Conservation (phyloP, 768 basidiomycete species). For the Trametes elegans region DNA sequence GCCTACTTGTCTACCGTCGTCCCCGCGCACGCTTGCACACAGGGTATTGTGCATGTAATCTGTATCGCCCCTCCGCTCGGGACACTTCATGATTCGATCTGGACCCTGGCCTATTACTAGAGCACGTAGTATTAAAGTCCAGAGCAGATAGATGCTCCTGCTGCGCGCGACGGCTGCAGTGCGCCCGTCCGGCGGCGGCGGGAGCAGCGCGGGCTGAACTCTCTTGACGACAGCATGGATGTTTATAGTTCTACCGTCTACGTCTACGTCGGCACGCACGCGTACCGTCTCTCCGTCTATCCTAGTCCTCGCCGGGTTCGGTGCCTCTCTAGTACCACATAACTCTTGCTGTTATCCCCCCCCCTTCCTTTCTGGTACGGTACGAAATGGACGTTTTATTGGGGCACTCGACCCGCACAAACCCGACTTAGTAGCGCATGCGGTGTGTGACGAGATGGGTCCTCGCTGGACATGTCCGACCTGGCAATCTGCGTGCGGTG, state of each 20-base stretch:
- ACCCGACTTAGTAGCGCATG: background rate
- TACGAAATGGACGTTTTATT: slow-evolving; percentile 14
- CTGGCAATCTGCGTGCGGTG: no score
- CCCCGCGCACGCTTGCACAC: slow-evolving; percentile 11
- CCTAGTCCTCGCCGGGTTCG: background rate
- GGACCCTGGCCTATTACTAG: no score
- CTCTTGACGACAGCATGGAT: slow-evolving; percentile 4
- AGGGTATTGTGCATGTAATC: slow-evolving; percentile 13
- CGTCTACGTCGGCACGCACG: no score
- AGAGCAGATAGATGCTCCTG: no score
- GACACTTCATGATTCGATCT: slow-evolving; percentile 4
- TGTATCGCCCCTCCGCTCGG: slow-evolving; percentile 11
- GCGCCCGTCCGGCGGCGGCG: background rate
- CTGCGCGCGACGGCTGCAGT: background rate
- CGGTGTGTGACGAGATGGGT: no score
- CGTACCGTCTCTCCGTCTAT: no score
- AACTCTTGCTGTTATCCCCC: background rate
- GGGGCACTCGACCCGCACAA: background rate
- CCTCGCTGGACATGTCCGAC: no score
- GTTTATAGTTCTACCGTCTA: background rate
- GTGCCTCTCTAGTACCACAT: slow-evolving; percentile 3
- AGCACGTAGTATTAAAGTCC: no score
- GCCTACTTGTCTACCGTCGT: background rate
- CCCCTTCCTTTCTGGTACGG: background rate
- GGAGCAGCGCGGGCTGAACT: slow-evolving; percentile 1